Base-by-base conservation (phyloP, 2,329 filamentous ascomycete genomes). In the Aspergillus glaucus region DNA sequence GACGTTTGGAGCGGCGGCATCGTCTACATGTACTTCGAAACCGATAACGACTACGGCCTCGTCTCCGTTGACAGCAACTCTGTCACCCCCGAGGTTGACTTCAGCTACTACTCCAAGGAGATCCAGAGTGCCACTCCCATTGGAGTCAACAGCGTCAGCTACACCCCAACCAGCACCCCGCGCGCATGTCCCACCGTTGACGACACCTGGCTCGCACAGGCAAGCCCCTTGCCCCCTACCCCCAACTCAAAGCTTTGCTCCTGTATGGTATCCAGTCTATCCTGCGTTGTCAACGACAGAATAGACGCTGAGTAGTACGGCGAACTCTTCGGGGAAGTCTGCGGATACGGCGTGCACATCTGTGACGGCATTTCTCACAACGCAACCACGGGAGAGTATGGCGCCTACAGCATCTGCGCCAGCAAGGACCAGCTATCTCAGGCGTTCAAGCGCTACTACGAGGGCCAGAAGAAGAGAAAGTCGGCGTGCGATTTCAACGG, bases 1-100 rank as follows among this genome's bases (percentile, higher is more conserved):
- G 70, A 69, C 6, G 87, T 94, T 61, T 91, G 92, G 82, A 93
- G 88, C 43, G 92, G 92, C 58, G 92, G 91, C 71, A 94, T 97
- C 57, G 89, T 96, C 65, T 97, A 96, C 80, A 93, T 95, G 88
- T 97, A 91, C 77, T 90, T 89, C 75, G 79, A 95, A 75, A 88
- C 95, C 69, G 74, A 71, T 45, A 96, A 96, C 75, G 77, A 95
- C 68, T 62, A 56, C 14, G 1, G 76, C 62, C 52, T 62, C 3
- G 61, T 62, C n/a, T 57, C 58, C 4, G 49, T 56, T 5, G 79
- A 95, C 39, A 87, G 75, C 45, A 78, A 78, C 61, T 74, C 74
- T 62, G 74, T 74, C 47, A 86, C 85, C 51, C 79, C 72, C 55
- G 85, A 83, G 55, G 70, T 81, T 43, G 87, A 95, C 72, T 96